A percentile compares a stretch with the other conserved stretches of the same genome.
Evolutionary conservation across 371 early-diverging fungal genomes (phyloP).

Genomic region (Choanephora cucurbitarum): DNA sequence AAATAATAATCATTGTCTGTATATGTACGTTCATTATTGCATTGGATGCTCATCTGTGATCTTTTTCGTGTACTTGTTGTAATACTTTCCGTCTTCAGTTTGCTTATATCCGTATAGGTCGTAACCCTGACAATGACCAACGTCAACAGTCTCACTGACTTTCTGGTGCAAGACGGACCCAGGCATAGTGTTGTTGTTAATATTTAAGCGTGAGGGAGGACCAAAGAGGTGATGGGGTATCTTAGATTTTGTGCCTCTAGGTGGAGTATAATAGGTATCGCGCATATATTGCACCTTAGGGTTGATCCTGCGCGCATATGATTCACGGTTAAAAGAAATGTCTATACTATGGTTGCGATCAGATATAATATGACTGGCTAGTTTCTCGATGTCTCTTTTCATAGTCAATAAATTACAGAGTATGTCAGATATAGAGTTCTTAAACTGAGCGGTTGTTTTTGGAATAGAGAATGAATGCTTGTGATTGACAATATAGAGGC

Average conservation of each 20-base stretch:
- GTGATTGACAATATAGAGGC: background rate
- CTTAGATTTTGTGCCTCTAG: background rate
- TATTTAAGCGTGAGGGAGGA: conserved; percentile 1
- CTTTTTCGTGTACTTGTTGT: no score
- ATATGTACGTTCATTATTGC: no score
- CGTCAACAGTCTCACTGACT: no score
- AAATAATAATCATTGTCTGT: no score
- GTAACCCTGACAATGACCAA: no score
- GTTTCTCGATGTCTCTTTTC: background rate
- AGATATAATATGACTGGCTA: background rate
- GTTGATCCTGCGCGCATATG: background rate
- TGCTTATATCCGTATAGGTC: no score
- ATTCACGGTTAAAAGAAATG: background rate
- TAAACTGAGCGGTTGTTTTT: background rate
- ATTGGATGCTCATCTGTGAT: no score
- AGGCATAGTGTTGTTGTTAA: no score
- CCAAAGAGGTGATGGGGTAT: conserved; percentile 3
- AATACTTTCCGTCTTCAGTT: no score
- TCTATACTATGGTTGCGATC: no score
- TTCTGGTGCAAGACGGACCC: no score
- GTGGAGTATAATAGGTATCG: conserved; percentile 6
- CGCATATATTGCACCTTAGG: conserved; percentile 2
- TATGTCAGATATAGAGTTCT: background rate
- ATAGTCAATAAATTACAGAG: background rate
- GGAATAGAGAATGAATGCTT: background rate